Evolutionary conservation across 805 yeast genomes (phyloP).

Genomic region (Lipomyces chichibuensis): DNA sequence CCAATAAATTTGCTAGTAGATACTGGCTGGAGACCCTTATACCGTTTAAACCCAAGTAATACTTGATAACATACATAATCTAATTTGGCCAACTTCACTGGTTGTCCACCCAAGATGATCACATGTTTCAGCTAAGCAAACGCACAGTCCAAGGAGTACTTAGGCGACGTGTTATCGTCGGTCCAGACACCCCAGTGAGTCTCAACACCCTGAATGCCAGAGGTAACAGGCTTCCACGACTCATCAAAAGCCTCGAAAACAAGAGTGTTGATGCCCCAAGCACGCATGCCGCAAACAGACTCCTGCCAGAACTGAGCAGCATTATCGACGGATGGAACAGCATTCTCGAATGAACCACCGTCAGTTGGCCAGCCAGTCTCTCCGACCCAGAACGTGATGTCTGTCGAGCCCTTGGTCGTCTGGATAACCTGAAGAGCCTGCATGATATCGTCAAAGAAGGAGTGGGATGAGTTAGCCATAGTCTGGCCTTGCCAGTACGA

Average conservation of each 20-base stretch:
- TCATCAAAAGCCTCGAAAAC: conserved; percentile 96
- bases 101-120: no score
- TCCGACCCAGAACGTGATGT: conserved; percentile 85
- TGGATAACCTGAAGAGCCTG: conserved; percentile 92
- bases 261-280: conserved; percentile 91
- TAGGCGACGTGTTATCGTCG: conserved; percentile 46
- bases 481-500: conserved; percentile 99
- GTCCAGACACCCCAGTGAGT: conserved; percentile 89
- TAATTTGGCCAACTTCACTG: no score
- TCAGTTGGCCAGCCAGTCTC: conserved; percentile 98
- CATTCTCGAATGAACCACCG: conserved; percentile 71
- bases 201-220: conserved; percentile 80
- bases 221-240: conserved; percentile 91
- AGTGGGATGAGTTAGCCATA: conserved; percentile 76
- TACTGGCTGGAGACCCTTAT: no score
- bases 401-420: conserved; percentile 81
- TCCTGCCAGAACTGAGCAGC: conserved; percentile 84
- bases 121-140: conserved; percentile 5
- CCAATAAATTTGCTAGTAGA: no score
- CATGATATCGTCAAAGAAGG: conserved; percentile 96
- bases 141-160: conserved; percentile 25
- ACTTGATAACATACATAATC: no score
- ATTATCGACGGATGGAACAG: conserved; percentile 70
- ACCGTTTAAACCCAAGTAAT: no score
- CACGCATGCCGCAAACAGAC: conserved; percentile 90